Evolutionary conservation across 1,139 yeast species (phyloP).

Genomic region (Scheffersomyces segobiensis): DNA sequence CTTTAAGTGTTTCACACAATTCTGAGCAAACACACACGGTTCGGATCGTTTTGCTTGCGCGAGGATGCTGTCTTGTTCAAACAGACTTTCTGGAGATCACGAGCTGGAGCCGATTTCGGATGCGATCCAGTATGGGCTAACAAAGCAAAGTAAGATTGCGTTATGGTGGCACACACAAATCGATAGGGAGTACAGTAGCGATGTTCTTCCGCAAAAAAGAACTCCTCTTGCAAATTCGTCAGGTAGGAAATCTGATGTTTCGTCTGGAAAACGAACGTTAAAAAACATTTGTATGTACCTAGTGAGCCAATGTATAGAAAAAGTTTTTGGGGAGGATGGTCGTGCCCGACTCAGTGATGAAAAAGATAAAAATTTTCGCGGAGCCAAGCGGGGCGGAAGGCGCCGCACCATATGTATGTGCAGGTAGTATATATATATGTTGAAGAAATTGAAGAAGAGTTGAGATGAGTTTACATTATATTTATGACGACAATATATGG

Average conservation of each 20-base stretch:
- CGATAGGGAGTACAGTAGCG: neutral
- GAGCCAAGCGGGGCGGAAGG: constrained; percentile 1
- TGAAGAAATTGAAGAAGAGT: neutral
- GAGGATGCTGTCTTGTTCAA: constrained; percentile 6
- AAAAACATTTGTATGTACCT: neutral
- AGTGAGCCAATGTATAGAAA: neutral
- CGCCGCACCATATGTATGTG: neutral
- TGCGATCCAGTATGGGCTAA: neutral
- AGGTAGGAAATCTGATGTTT: neutral
- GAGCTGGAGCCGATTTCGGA: constrained; percentile 6
- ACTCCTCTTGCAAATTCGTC: neutral
- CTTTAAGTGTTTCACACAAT: neutral
- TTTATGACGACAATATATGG: no score
- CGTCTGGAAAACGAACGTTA: neutral
- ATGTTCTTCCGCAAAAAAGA: neutral
- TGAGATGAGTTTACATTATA: neutral
- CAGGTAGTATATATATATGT: neutral
- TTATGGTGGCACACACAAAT: neutral
- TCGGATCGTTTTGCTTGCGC: neutral
- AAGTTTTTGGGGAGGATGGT: neutral
- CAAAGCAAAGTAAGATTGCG: neutral
- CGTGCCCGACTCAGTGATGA: constrained; percentile 24
- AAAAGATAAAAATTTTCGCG: constrained; percentile 29
- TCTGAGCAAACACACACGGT: neutral
- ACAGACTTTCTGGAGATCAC: neutral